phyloP scores from a whole-genome alignment of 2,329 filamentous ascomycete species.

The Xylaria sp. region DNA sequence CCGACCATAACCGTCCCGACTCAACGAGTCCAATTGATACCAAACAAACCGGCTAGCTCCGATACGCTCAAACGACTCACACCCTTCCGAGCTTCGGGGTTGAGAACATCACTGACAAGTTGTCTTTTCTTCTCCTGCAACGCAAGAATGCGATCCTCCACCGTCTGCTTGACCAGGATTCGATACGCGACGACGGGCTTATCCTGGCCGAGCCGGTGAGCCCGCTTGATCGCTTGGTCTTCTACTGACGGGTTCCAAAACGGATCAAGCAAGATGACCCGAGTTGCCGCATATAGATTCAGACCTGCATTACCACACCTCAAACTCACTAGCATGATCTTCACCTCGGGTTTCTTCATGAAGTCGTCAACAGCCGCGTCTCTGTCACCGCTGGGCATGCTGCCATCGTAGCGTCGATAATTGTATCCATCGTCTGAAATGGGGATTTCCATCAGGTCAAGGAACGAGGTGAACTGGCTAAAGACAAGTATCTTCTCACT shows the following conservation, averaged over 20 bases:
- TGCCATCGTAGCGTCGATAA: conserved; percentile 50
- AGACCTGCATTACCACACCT: conserved; percentile 81
- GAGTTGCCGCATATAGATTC: conserved; percentile 75
- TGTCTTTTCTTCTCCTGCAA: conserved; percentile 76
- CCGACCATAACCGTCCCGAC: not conserved
- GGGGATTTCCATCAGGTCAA: conserved; percentile 50
- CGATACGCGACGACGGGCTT: conserved; percentile 74
- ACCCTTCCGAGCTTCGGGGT: conserved; percentile 31
- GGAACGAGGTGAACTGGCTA: conserved; percentile 52
- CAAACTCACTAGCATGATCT: conserved; percentile 76
- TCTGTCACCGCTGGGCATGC: conserved; percentile 43
- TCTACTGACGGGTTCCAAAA: conserved; percentile 85
- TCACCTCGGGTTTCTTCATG: conserved; percentile 42
- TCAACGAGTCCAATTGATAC: conserved; percentile 31
- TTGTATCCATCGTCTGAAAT: conserved; percentile 44
- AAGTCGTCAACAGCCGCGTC: conserved; percentile 47
- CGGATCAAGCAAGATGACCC: conserved; percentile 80
- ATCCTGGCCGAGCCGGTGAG: conserved; percentile 79
- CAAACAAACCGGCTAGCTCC: conserved; percentile 37
- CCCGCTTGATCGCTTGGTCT: conserved; percentile 80
- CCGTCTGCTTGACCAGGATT: conserved; percentile 72
- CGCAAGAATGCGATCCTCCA: conserved; percentile 77
- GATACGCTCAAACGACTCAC: conserved; percentile 29
- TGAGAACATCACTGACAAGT: conserved; percentile 60
- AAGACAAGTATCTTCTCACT: conserved; percentile 50